Conservation (phyloP, 2,329 filamentous ascomycete species). For the Cladosporium sp. region DNA sequence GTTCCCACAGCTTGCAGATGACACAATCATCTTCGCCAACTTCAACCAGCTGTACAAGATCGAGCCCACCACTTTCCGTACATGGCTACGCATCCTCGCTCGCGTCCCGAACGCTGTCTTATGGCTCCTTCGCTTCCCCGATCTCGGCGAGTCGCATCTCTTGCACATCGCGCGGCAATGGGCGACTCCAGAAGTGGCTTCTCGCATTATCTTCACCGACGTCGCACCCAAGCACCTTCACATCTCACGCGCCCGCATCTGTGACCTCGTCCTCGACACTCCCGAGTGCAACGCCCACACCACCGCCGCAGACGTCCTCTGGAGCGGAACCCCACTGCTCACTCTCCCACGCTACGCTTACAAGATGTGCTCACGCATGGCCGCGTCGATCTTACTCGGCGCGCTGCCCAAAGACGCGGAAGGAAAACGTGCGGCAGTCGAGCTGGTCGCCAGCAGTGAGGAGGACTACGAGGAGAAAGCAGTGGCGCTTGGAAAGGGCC, state of each 20-base stretch:
- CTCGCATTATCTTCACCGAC: slow-evolving; percentile 89
- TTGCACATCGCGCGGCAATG: slow-evolving; percentile 76
- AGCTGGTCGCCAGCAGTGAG: slow-evolving; percentile 77
- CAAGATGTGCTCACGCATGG: slow-evolving; percentile 99
- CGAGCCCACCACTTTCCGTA: slow-evolving; percentile 92
- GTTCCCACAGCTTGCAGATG: slow-evolving; percentile 79
- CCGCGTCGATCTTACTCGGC: slow-evolving; percentile 87
- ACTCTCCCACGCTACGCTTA: slow-evolving; percentile 90
- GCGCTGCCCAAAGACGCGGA: slow-evolving; percentile 72
- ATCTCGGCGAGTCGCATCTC: slow-evolving; percentile 85
- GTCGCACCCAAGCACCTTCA: slow-evolving; percentile 94
- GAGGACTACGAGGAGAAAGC: slow-evolving; percentile 81
- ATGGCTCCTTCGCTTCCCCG: slow-evolving; percentile 96
- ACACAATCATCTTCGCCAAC: slow-evolving; percentile 89
- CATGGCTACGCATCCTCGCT: slow-evolving; percentile 88
- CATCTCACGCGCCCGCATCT: slow-evolving; percentile 86
- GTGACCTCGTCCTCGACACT: slow-evolving; percentile 94
- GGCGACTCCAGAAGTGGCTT: slow-evolving; percentile 82
- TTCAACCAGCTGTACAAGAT: slow-evolving; percentile 99
- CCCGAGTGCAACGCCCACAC: slow-evolving; percentile 98
- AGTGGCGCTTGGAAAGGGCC: slow-evolving; percentile 62
- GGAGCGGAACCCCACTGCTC: slow-evolving; percentile 90
- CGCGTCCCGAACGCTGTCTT: slow-evolving; percentile 83
- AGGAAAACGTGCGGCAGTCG: slow-evolving; percentile 67
- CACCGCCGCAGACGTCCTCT: slow-evolving; percentile 92